Conservation (phyloP, 2,329 filamentous ascomycete genomes). For the Colletotrichum horii region DNA sequence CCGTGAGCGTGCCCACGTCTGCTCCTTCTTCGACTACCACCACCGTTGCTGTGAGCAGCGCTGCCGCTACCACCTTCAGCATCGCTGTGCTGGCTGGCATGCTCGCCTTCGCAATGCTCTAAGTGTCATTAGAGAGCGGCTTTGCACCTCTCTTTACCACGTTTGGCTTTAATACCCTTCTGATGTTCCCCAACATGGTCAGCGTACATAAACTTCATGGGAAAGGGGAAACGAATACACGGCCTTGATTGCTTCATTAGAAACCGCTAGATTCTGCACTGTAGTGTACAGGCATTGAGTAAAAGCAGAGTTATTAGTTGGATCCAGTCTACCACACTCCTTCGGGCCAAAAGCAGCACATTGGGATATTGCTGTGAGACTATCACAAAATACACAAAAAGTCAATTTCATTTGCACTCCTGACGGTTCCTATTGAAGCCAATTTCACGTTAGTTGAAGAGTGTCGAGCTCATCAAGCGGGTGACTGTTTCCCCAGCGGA, state of each 20-base stretch:
- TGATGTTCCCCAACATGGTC: background rate
- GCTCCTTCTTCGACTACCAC: background rate
- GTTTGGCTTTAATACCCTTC: background rate
- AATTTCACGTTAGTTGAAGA: background rate
- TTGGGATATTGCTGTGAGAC: background rate
- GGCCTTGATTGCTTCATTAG: background rate
- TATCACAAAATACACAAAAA: background rate
- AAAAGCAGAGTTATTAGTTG: background rate
- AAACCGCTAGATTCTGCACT: background rate
- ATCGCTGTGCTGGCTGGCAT: conserved; percentile 8
- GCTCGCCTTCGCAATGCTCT: conserved; percentile 19
- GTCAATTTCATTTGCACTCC: background rate
- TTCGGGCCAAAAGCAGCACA: background rate
- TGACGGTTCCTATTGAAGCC: background rate
- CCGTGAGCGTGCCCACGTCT: conserved; percentile 9
- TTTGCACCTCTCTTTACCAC: background rate
- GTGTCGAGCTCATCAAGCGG: background rate
- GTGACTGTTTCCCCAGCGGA: background rate
- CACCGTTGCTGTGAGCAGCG: background rate
- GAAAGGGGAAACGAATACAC: background rate
- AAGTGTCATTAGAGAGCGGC: background rate
- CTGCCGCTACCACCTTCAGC: conserved; percentile 6
- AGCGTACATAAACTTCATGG: background rate
- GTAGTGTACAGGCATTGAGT: background rate
- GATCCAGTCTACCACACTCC: background rate